Evolutionary conservation across 2,329 filamentous ascomycete species (phyloP), one percentile per base, ranked within the genome.

Genomic region (Fusarium domesticum): DNA sequence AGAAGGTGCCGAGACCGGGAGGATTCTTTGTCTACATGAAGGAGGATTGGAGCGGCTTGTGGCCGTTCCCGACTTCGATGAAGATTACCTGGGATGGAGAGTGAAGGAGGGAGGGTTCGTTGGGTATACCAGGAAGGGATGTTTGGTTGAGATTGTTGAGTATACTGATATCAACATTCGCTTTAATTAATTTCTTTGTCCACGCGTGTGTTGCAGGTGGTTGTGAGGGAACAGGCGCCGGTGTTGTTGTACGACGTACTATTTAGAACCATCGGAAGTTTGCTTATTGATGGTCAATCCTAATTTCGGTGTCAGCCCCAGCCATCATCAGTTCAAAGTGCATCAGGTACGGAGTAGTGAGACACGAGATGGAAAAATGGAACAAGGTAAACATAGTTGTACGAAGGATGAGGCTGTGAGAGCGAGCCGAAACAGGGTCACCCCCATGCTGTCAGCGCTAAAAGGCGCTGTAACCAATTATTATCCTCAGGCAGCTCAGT

Each of bases 11-110:
- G 0, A 71, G 73, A 7, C 69, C 72, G 0, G 78, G 74, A 1
- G 80, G 78, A 0, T 76, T 75, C 61, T 77, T 71, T 8, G 67
- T 78, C 6, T 89, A 87, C 61, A 70, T 88, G 72, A 76, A 77
- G 30, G 79, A 85, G 64, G 82, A 88, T 58, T 81, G 83, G 70
- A 78, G 80, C 14, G 61, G 58, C 6, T 53, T 71, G 16, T 69
- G 63, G 57, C 68, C 72, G 1, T 77, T 75, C 57, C 75, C 76
- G 0, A 69, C 67, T 0, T 72, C 69, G n/a, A 77, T 78, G 75
- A 77, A 76, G 68, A 64, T 78, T 6, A 68, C 65, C 37, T 78
- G 75, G 74, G 73, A 77, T 56, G 67, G 65, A 15, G 48, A 64
- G 43, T 57, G 42, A 42, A 20, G 35, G 28, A 42, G 4, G 25